Base-by-base conservation (phyloP, 345 rosid species). In the Arabidopsis suecica region DNA sequence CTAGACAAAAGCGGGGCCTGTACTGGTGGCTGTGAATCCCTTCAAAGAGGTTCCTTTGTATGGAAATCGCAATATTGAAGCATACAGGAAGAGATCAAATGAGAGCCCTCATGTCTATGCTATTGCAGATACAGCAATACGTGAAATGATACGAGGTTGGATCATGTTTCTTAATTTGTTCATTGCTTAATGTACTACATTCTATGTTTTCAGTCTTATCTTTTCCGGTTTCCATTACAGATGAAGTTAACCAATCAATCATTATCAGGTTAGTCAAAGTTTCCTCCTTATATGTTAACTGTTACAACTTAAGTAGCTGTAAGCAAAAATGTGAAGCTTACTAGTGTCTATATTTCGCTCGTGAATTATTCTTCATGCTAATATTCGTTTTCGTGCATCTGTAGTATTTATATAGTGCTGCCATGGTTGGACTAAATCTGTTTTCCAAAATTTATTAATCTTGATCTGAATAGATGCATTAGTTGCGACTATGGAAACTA, bases 181-280 rank as follows among this genome's bases (percentile, higher is more conserved):
- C 12, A 41, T 60, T 33, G 34, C 47, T 74, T 30, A 23, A 63
- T 30, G 9, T 40, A 38, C 44, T 51, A 28, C 61, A 63, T 9
- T 47, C 20, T 55, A 56, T 28, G 23, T 30, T 48, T 34, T 60
- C 25, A 18, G 11, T 78, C 84, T 65, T 71, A 72, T 76, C 42
- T 58, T 48, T 61, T 61, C 38, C 9, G 38, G 64, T 82, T 82
- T 59, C 76, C 7, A 47, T 77, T 68, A 7, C 96, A 92, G 99
- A 95, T 87, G 99, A 95, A 86, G 97, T 95, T 48, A 92, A 95
- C 82, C 97, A 92, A 83, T 92, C 99, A 62, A 92, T 95, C 83
- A 92, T 95, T 78, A 94, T 94, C 84, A 94, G 99, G 98, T 94
- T 74, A 80, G 95, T 82, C 22, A 25, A 50, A 4, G 44, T 3